Conservation (phyloP, 331 rosid genomes). For the Dryas integrifolia region DNA sequence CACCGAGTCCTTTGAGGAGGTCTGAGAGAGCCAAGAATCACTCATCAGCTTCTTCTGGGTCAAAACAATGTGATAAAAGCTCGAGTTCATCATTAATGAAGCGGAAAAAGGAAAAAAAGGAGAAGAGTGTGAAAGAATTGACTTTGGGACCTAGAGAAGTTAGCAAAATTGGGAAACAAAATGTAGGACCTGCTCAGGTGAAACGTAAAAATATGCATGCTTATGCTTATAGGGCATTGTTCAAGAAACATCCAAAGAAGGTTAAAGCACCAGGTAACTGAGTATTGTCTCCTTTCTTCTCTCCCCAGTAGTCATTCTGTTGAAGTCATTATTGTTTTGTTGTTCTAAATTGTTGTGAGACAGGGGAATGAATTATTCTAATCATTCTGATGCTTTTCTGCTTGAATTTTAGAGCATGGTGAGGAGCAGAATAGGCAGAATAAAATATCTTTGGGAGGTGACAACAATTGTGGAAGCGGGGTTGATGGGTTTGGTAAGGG, state of each 20-base stretch:
- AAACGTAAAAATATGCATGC: slow-evolving; percentile 44
- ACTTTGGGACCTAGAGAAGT: slow-evolving; percentile 42
- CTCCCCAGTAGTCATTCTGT: slow-evolving; percentile 5
- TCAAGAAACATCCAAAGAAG: slow-evolving; percentile 30
- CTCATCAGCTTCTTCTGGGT: slow-evolving; percentile 41
- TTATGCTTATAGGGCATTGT: slow-evolving; percentile 41
- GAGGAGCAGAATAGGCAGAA: slow-evolving; percentile 29
- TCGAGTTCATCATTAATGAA: slow-evolving; percentile 34
- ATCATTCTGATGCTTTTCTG: slow-evolving; percentile 12
- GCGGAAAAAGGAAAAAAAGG: slow-evolving; percentile 38
- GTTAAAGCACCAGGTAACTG: slow-evolving; percentile 38
- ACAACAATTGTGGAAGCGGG: slow-evolving; percentile 22
- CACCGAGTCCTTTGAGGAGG: slow-evolving; percentile 59
- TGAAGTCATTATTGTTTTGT: neutral
- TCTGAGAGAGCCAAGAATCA: slow-evolving; percentile 50
- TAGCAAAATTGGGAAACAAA: slow-evolving; percentile 30
- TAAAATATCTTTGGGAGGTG: slow-evolving; percentile 30
- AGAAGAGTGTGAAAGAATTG: slow-evolving; percentile 54
- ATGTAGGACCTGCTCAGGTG: slow-evolving; percentile 24
- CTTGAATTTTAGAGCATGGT: slow-evolving; percentile 37
- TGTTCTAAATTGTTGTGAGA: neutral
- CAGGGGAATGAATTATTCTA: slow-evolving; percentile 8
- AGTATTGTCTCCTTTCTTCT: neutral
- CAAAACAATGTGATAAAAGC: slow-evolving; percentile 43
- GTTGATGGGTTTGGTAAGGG: slow-evolving; percentile 20